Evolutionary conservation across 2,329 filamentous ascomycete species (phyloP).

Genomic region (Didymella keratinophila): DNA sequence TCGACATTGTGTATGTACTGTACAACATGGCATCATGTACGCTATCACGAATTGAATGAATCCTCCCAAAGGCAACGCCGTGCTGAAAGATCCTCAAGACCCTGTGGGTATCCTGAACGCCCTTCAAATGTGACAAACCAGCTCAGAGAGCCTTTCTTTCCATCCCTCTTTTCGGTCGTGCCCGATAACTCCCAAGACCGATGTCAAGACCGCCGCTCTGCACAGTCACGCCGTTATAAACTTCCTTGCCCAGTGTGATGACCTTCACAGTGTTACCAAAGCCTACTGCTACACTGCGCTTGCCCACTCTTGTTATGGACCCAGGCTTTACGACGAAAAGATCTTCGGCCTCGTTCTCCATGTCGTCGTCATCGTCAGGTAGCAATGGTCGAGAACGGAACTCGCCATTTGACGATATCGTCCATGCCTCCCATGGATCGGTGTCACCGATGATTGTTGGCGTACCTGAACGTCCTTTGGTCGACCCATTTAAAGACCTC

Average conservation of each 20-base stretch:
- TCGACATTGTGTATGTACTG: constrained; percentile 3
- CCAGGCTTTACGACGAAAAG: constrained; percentile 72
- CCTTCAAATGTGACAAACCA: not conserved
- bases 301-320: constrained; percentile 69
- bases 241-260: constrained; percentile 70
- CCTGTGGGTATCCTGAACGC: constrained; percentile 11
- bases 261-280: constrained; percentile 78
- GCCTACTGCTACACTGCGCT: constrained; percentile 71
- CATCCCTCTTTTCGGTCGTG: constrained; percentile 9
- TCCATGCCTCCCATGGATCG: constrained; percentile 64
- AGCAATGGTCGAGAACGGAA: constrained; percentile 52
- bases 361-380: constrained; percentile 25
- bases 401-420: constrained; percentile 57
- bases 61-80: constrained; percentile 10
- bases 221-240: constrained; percentile 59
- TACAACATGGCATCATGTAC: constrained; percentile 13
- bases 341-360: constrained; percentile 42
- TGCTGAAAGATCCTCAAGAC: constrained; percentile 6
- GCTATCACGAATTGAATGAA: constrained; percentile 2
- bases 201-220: constrained; percentile 10
- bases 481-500: constrained; percentile 8
- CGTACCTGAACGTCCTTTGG: constrained; percentile 12
- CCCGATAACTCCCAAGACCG: constrained; percentile 11
- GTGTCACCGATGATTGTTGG: constrained; percentile 25
- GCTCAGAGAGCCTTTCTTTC: constrained; percentile 15